These are phyloP conservation scores for Balamuthia mandrillaris DNA, from an alignment of 208 protist species.

Conservation along the genomic window DNA sequence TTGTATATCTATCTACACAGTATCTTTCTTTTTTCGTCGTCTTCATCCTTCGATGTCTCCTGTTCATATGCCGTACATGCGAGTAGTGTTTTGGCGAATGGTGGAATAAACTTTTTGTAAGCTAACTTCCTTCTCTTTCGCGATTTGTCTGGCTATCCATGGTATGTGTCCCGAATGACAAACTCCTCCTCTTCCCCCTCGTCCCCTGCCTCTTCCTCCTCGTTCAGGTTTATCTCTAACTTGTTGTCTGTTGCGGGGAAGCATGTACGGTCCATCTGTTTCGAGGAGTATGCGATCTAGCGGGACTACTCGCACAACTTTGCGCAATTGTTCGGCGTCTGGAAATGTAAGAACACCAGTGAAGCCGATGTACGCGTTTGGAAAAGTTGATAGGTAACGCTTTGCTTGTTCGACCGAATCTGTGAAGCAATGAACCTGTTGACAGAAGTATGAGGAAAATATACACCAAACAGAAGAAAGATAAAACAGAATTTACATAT, in stretches of 20 bases:
- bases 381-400: constrained; percentile 38
- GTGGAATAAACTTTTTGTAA: too few species aligned
- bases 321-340: constrained; percentile 12
- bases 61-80: too few species aligned
- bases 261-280: constrained; percentile 79
- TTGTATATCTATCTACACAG: too few species aligned
- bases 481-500: neutral
- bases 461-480: constrained; percentile 43
- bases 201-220: neutral
- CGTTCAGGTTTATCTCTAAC: constrained; percentile 44
- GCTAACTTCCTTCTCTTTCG: constrained; percentile 62
- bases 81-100: too few species aligned
- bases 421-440: constrained; percentile 47
- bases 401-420: neutral
- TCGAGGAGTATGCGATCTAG: constrained; percentile 69
- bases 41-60: too few species aligned
- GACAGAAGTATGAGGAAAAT: constrained; percentile 51
- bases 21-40: too few species aligned
- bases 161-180: constrained; percentile 70
- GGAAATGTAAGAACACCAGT: constrained; percentile 75
- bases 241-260: constrained; percentile 64
- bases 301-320: constrained; percentile 54
- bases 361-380: constrained; percentile 72
- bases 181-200: neutral
- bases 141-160: constrained; percentile 64